Conservation (phyloP, 208 protist species). For the Acanthamoeba sp. region DNA sequence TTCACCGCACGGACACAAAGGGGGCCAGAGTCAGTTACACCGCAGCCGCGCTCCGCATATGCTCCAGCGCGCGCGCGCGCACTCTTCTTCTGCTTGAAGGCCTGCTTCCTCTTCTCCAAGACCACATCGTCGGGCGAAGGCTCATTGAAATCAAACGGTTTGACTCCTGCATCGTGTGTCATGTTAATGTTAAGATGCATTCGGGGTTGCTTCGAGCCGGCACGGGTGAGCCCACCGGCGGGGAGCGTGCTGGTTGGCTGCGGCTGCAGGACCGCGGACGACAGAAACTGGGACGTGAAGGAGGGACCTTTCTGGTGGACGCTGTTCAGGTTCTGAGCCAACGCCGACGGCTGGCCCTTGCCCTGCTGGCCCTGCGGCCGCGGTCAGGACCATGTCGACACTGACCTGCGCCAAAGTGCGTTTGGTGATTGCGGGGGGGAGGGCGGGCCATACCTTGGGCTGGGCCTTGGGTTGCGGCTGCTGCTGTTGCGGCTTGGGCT, state of each 20-base stretch:
- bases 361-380: background rate
- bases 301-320: slow-evolving; percentile 37
- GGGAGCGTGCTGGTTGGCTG: slow-evolving; percentile 18
- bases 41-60: too few relatives aligned
- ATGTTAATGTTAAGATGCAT: too few relatives aligned
- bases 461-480: background rate
- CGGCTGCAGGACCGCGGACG: background rate
- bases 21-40: too few relatives aligned
- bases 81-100: slow-evolving; percentile 67
- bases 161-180: background rate
- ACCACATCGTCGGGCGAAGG: slow-evolving; percentile 61
- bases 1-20: too few relatives aligned
- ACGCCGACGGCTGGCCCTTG: slow-evolving; percentile 14
- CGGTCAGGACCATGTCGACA: too few relatives aligned
- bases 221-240: background rate
- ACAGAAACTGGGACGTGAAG: slow-evolving; percentile 41
- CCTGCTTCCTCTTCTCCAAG: slow-evolving; percentile 50
- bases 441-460: too few relatives aligned
- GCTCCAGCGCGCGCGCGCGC: background rate
- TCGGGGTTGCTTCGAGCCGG: too few relatives aligned
- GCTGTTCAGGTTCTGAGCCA: slow-evolving; percentile 49
- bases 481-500: background rate
- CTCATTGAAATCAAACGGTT: slow-evolving; percentile 36
- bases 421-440: too few relatives aligned
- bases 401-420: too few relatives aligned